A percentile compares a stretch with the other conserved stretches of the same genome.
phyloP scores from a whole-genome alignment of 305 asterid genomes.

The Salvia sclarea region DNA sequence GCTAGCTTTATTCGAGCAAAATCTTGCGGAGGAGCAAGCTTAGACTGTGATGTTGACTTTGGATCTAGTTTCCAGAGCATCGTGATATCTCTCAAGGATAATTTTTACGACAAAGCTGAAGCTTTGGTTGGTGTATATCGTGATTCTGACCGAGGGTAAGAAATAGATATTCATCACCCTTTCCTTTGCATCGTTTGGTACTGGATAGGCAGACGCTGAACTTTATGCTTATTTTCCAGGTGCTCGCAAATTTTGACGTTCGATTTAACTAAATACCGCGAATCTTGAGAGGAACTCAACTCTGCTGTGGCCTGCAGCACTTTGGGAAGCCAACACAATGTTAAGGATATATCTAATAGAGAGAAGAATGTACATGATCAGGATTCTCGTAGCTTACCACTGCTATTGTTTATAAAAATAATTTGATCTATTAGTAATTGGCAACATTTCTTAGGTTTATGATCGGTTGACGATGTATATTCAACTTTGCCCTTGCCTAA shows the following conservation, averaged over 20 bases:
- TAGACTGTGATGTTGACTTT: slow-evolving; percentile 46
- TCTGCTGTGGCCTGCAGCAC: background rate
- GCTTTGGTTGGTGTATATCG: slow-evolving; percentile 97
- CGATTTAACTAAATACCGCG: slow-evolving; percentile 77
- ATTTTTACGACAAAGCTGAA: slow-evolving; percentile 96
- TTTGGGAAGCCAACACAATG: slow-evolving; percentile 12
- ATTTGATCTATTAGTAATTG: background rate
- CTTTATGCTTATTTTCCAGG: slow-evolving; percentile 42
- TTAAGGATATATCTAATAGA: slow-evolving; percentile 12
- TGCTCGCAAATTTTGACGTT: slow-evolving; percentile 88
- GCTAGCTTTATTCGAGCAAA: slow-evolving; percentile 94
- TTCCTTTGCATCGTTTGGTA: too few species aligned
- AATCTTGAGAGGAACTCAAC: slow-evolving; percentile 37
- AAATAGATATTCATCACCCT: slow-evolving; percentile 7
- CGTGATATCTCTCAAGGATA: slow-evolving; percentile 97
- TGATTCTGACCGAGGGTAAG: slow-evolving; percentile 82
- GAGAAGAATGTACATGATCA: slow-evolving; percentile 38
- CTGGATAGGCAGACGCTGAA: background rate
- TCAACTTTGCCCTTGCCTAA: too few species aligned
- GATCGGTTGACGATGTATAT: too few species aligned
- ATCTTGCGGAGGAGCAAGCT: slow-evolving; percentile 79
- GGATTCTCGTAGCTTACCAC: background rate
- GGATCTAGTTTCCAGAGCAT: slow-evolving; percentile 96
- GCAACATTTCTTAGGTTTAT: background rate
- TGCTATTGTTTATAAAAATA: background rate